Conservation (phyloP, 164 flowering plant genomes). For the Umbellularia californica region DNA sequence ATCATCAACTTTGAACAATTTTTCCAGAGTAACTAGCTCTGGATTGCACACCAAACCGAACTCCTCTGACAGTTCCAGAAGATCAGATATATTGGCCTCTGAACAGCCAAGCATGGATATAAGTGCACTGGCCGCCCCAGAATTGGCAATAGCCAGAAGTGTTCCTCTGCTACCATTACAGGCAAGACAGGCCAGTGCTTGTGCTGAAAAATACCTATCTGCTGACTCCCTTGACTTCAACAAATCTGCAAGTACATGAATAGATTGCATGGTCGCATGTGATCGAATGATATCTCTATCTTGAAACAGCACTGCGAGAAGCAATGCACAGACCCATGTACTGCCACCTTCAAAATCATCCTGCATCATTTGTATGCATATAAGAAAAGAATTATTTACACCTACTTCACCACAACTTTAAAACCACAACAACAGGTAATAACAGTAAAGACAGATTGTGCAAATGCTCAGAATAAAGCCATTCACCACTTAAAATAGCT, state of each 20-base stretch:
- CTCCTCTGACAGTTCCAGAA: constrained; percentile 74
- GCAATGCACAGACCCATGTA: constrained; percentile 79
- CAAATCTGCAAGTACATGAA: constrained; percentile 74
- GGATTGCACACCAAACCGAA: constrained; percentile 73
- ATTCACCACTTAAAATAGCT: too few relatives aligned
- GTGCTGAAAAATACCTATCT: constrained; percentile 95
- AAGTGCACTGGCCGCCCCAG: constrained; percentile 90
- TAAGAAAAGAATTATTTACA: background rate
- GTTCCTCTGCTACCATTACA: constrained; percentile 99
- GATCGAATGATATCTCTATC: constrained; percentile 90
- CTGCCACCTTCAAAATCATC: constrained; percentile 65
- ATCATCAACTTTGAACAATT: constrained; percentile 96
- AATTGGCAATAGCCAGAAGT: constrained; percentile 88
- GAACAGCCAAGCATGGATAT: constrained; percentile 95
- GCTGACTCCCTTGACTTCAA: constrained; percentile 82
- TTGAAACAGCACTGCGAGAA: constrained; percentile 86
- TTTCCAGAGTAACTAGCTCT: constrained; percentile 93
- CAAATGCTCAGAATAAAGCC: background rate
- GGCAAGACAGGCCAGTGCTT: constrained; percentile 84
- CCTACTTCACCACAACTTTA: background rate
- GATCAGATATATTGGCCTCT: constrained; percentile 73
- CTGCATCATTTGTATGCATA: constrained; percentile 35
- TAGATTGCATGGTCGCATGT: constrained; percentile 68
- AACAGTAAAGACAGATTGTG: background rate
- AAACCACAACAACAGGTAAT: background rate